Evolutionary conservation across 345 rosid species (phyloP).

Genomic region (Firmiana major): DNA sequence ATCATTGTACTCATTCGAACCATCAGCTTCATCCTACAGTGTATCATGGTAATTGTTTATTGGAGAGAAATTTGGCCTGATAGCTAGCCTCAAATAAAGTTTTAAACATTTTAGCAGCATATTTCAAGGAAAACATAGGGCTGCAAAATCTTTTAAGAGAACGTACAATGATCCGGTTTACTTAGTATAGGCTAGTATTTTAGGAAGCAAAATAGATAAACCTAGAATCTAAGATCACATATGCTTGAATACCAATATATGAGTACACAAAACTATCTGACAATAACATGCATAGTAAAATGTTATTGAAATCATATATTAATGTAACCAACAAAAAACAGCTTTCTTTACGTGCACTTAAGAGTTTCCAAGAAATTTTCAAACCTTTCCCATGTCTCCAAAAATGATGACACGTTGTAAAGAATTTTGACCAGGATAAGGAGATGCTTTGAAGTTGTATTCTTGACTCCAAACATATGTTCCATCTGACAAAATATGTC

Average conservation of each 20-base stretch:
- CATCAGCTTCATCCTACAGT: conserved; percentile 58
- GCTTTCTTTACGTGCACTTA: background rate
- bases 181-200: background rate
- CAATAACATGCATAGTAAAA: background rate
- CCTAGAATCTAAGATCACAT: background rate
- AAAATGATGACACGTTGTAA: conserved; percentile 61
- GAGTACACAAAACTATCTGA: background rate
- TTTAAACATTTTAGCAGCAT: background rate
- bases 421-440: conserved; percentile 68
- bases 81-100: background rate
- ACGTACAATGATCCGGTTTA: background rate
- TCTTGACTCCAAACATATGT: conserved; percentile 54
- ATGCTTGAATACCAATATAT: background rate
- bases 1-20: conserved; percentile 53
- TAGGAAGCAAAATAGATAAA: background rate
- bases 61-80: background rate
- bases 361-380: background rate
- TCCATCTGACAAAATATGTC: conserved; percentile 48
- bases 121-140: background rate
- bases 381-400: conserved; percentile 89
- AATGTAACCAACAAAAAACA: background rate
- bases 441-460: conserved; percentile 63
- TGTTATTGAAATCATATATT: background rate
- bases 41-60: background rate
- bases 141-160: background rate